Evolutionary conservation across 352 stramenopile species (phyloP).

Genomic region (Plasmopara muralis): DNA sequence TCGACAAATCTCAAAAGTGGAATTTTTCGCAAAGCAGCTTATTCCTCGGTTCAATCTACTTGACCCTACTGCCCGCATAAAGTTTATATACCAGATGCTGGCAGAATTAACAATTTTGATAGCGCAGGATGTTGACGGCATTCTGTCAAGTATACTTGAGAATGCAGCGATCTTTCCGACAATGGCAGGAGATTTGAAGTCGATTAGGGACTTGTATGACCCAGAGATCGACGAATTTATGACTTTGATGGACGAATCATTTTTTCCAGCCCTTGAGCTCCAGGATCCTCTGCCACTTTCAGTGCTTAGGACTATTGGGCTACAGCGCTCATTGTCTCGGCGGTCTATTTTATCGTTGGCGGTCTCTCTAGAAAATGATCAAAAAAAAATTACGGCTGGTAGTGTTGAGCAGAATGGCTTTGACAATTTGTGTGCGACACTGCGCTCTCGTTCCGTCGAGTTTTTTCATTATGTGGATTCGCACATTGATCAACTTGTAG

Average conservation of each 20-base stretch:
- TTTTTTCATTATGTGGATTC: conserved; percentile 67
- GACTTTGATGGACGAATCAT: conserved; percentile 60
- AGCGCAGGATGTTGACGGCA: conserved; percentile 33
- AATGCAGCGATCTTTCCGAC: conserved; percentile 53
- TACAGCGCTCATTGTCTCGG: conserved; percentile 60
- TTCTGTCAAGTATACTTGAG: conserved; percentile 37
- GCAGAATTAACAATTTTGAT: conserved; percentile 35
- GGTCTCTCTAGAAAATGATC: conserved; percentile 50
- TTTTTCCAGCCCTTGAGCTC: conserved; percentile 56
- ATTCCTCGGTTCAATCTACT: conserved; percentile 43
- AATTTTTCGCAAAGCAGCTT: conserved; percentile 43
- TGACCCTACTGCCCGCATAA: conserved; percentile 23
- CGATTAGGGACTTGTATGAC: conserved; percentile 61
- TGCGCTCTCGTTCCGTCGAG: conserved; percentile 34
- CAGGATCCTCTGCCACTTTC: conserved; percentile 49
- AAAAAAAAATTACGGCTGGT: conserved; percentile 26
- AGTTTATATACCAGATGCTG: conserved; percentile 41
- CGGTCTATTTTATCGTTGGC: conserved; percentile 56
- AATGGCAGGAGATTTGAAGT: conserved; percentile 43
- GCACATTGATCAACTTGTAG: conserved; percentile 49
- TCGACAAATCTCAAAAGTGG: conserved; percentile 31
- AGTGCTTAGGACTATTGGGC: conserved; percentile 48
- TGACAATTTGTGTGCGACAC: conserved; percentile 14
- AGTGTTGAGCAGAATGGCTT: conserved; percentile 8
- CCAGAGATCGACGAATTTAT: conserved; percentile 65